phyloP scores from a whole-genome alignment of 768 basidiomycete genomes.

The Collybia sp. region DNA sequence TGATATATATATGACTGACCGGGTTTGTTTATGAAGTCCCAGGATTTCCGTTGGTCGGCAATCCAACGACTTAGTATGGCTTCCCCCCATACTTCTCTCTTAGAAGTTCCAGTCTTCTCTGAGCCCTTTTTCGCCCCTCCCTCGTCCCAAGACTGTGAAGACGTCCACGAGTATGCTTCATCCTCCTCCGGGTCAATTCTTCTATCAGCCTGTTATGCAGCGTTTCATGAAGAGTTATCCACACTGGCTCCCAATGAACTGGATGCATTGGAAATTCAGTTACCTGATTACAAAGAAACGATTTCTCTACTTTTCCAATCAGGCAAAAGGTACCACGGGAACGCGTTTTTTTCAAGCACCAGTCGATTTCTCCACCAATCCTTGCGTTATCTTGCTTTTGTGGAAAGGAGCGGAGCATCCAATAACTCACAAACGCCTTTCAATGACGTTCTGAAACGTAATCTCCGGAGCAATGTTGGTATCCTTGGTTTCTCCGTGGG shows the following conservation, averaged over 20 bases:
- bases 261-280: conserved; percentile 30
- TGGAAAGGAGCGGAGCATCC: conserved; percentile 8
- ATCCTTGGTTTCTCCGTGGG: conserved; percentile 56
- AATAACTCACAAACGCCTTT: conserved; percentile 17
- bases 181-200: conserved; percentile 38
- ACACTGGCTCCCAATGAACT: conserved; percentile 34
- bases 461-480: conserved; percentile 27
- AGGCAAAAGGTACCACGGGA: conserved; percentile 28
- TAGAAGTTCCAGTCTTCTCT: too few relatives aligned
- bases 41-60: too few relatives aligned
- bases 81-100: too few relatives aligned
- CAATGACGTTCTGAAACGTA: conserved; percentile 25
- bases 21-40: too few relatives aligned
- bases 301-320: conserved; percentile 33
- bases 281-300: conserved; percentile 37
- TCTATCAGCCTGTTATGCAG: conserved; percentile 45
- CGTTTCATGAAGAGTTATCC: conserved; percentile 44
- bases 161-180: conserved; percentile 20
- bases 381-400: conserved; percentile 48
- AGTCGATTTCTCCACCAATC: conserved; percentile 46
- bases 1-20: too few relatives aligned
- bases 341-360: conserved; percentile 45
- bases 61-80: too few relatives aligned
- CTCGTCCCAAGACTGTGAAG: too few relatives aligned
- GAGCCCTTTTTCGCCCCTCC: too few relatives aligned